Evolutionary conservation across 1,139 yeast species (phyloP), one percentile per base, ranked within the genome.

Genomic region (Geotrichum carabidarum): DNA sequence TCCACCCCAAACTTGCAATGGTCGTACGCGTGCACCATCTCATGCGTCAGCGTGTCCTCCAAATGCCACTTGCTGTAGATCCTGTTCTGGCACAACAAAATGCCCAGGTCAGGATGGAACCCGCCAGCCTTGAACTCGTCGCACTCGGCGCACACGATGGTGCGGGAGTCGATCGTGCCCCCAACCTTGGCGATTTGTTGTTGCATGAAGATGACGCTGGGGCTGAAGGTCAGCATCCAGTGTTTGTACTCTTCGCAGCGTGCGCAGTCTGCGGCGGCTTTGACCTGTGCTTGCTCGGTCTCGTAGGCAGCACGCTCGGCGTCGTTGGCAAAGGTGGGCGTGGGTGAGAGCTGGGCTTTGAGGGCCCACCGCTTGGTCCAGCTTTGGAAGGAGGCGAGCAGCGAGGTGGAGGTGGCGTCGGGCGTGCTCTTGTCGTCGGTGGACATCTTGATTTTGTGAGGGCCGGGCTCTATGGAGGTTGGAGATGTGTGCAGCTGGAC

Each of bases 11-110:
- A 93, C 68, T 89, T 85, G 62, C 89, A 75, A 66, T 90, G 85
- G 70, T 93, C 99, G 70, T 89, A 93, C 53, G 91, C 94, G 70
- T 93, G 99, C 22, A 94, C 84, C 68, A 93, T 76, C 67, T 93
- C 99, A 68, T 93, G 99, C 2, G 97, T 79, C 59, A 93, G 72
- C 0, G 95, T 86, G 65, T 93, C 98, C 68, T 93, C 98, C 57
- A 91, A 71, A 64, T 89, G 95, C 80, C 86, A 83, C 66, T 85
- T 84, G 65, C 82, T 82, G 55, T 80, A 77, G 45, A 91, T 78
- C 71, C 91, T 78, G 70, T 93, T 91, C 62, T 93, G 89, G 71
- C 99, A 93, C 17, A 93, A 73, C 57, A 90, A 73, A 42, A 93
- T 84, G 1, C 99, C 99, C 54, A 81, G 72, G 49, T 88, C 84